Base-by-base conservation (phyloP, 148 eudicot genomes). In the Rhododendron williamsianum region DNA sequence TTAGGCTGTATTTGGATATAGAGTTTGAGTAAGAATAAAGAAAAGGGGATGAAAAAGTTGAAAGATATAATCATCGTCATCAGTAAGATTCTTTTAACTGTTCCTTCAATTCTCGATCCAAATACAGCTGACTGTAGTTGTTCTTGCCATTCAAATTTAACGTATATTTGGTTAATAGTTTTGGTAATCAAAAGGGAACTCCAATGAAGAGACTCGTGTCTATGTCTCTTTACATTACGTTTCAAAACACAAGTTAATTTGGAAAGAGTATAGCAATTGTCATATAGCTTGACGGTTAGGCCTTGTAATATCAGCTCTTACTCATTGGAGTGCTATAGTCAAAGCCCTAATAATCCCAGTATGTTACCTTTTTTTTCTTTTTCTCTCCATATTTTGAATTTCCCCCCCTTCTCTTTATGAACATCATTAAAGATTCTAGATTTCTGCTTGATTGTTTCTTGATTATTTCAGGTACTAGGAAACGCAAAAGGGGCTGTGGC, bases 401-500 rank as follows among this genome's bases (percentile, higher is more conserved):
- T 1, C 3, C 33, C 9, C 27, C 54, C 36, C 15, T 51, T 43
- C 30, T 69, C 82, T 74, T 18, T 25, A 15, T 18, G 69, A n/a
- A 49, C 33, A 84, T 9, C 69, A 35, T 35, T 19, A 35, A 56
- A 78, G 41, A 45, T 85, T 45, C n/a, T 81, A n/a, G 46, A 13
- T 23, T 48, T 49, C 5, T 54, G 25, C 67, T 72, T 85, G 49
- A 19, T 82, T 16, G 45, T 45, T 78, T 19, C 46, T 74, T 84
- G 81, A 41, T 63, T 82, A 25, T 85, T 82, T 38, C 91, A 95
- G 98, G 98, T 95, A 36, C 92, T 95, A 60, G 98, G 98, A 86
- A 95, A 95, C 81, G 98, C 98, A 54, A 95, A 95, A 91, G 98
- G 98, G 16, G 98, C 98, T 4, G 98, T 95, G 60, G 97, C 98